These are phyloP conservation scores for Apophysomyces elegans DNA, from an alignment of 371 early-diverging fungal genomes.

Conservation along the genomic window DNA sequence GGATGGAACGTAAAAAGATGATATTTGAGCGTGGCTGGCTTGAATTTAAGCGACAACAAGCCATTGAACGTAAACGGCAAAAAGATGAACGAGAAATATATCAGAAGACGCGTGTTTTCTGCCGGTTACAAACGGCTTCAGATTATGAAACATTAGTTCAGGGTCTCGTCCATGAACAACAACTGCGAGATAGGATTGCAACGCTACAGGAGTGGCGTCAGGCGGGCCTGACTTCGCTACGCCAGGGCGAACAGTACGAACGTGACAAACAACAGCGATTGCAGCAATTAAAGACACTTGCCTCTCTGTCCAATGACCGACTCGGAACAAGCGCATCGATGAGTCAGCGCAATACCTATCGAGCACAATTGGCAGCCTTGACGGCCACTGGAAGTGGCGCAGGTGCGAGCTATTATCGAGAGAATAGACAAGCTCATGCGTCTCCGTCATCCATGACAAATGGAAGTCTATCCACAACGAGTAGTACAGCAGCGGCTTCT, in stretches of 20 bases:
- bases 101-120: slow-evolving; percentile 83
- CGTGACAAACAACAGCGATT: slow-evolving; percentile 56
- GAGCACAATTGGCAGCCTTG: slow-evolving; percentile 30
- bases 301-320: slow-evolving; percentile 45
- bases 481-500: slow-evolving; percentile 33
- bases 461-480: slow-evolving; percentile 21
- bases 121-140: slow-evolving; percentile 80
- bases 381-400: slow-evolving; percentile 22
- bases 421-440: slow-evolving; percentile 18
- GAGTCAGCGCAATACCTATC: slow-evolving; percentile 24
- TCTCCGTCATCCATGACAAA: background rate
- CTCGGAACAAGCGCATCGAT: slow-evolving; percentile 23
- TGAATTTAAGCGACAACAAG: slow-evolving; percentile 83
- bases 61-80: slow-evolving; percentile 77
- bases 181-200: slow-evolving; percentile 77
- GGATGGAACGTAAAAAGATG: slow-evolving; percentile 85
- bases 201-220: slow-evolving; percentile 90
- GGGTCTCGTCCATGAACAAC: slow-evolving; percentile 79
- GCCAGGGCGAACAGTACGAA: slow-evolving; percentile 79
- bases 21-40: slow-evolving; percentile 87
- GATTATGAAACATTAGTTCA: slow-evolving; percentile 87
- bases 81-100: slow-evolving; percentile 87
- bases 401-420: slow-evolving; percentile 39
- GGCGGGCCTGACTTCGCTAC: slow-evolving; percentile 81
- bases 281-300: slow-evolving; percentile 44